Conservation (phyloP, 495 filamentous ascomycete species). For the Neurospora terricola region DNA sequence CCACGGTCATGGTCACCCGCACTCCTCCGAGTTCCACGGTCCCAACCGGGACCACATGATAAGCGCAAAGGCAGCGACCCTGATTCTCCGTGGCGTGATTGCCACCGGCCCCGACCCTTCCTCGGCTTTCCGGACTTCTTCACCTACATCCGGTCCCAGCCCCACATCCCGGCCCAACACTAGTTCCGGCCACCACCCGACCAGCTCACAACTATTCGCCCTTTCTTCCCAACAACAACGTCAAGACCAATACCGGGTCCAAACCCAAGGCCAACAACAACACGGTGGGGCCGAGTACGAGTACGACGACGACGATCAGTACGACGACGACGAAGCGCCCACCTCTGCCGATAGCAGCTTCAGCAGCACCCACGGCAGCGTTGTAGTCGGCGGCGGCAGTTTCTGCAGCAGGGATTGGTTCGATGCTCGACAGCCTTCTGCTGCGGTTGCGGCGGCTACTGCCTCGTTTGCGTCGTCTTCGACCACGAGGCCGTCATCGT, state of each 20-base stretch:
- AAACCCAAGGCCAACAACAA: not conserved
- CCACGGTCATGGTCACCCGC: not conserved
- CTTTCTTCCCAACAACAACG: not conserved
- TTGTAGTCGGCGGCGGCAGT: not conserved
- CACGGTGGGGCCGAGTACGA: not conserved
- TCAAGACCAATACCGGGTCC: not conserved
- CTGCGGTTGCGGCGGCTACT: not conserved
- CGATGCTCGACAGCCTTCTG: not conserved
- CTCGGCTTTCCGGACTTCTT: slow-evolving; percentile 15
- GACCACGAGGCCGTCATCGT: not conserved
- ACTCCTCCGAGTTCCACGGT: not conserved
- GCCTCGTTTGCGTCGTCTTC: not conserved
- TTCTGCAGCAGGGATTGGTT: not conserved
- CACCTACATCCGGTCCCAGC: slow-evolving; percentile 11
- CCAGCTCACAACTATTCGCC: not conserved
- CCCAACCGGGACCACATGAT: slow-evolving; percentile 8
- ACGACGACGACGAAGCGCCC: not conserved
- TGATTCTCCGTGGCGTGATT: slow-evolving; percentile 11
- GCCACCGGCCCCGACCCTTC: slow-evolving; percentile 1
- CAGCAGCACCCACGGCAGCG: not conserved
- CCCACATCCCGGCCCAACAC: slow-evolving; percentile 18
- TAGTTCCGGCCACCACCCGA: not conserved
- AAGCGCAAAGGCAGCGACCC: slow-evolving; percentile 10
- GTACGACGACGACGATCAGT: not conserved
- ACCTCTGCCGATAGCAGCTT: not conserved